These are phyloP conservation scores for Pythium vanterpoolii DNA, from an alignment of 352 stramenopile genomes.

Conservation along the genomic window DNA sequence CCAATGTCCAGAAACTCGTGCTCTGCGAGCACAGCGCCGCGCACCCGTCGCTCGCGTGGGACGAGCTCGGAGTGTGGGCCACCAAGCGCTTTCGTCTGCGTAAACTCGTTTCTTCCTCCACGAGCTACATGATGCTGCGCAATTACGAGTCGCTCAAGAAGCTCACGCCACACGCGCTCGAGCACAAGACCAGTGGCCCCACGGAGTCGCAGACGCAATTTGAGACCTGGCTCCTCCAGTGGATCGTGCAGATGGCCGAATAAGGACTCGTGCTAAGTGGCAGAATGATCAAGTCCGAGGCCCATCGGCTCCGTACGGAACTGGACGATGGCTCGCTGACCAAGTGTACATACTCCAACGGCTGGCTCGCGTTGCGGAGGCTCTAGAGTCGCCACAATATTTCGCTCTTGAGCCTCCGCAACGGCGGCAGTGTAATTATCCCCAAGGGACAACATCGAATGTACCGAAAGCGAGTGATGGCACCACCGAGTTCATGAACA, in stretches of 20 bases:
- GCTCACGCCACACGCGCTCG: conserved; percentile 1
- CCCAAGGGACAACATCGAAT: neutral
- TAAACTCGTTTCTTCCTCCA: neutral
- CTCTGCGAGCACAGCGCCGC: conserved; percentile 11
- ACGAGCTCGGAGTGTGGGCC: conserved; percentile 9
- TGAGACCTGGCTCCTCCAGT: conserved; percentile 6
- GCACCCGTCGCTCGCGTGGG: conserved; percentile 3
- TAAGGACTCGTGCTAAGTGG: conserved; percentile 1
- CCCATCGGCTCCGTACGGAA: conserved; percentile 6
- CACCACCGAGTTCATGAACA: too few relatives aligned
- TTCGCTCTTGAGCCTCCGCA: conserved; percentile 8
- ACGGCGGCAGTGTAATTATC: conserved; percentile 4
- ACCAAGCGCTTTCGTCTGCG: conserved; percentile 5
- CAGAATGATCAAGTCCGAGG: conserved; percentile 10
- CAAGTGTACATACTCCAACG: conserved; percentile 1
- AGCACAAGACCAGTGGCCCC: neutral
- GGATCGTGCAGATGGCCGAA: conserved; percentile 8
- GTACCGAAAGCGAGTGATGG: conserved; percentile 2
- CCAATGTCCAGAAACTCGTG: conserved; percentile 11
- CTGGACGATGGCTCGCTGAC: neutral
- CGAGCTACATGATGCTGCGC: neutral
- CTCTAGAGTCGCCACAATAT: conserved; percentile 5
- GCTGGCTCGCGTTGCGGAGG: conserved; percentile 11
- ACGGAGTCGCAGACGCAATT: neutral
- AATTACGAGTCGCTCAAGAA: conserved; percentile 2